Conservation (phyloP, 2,329 filamentous ascomycete species). For the Diaporthe helianthi region DNA sequence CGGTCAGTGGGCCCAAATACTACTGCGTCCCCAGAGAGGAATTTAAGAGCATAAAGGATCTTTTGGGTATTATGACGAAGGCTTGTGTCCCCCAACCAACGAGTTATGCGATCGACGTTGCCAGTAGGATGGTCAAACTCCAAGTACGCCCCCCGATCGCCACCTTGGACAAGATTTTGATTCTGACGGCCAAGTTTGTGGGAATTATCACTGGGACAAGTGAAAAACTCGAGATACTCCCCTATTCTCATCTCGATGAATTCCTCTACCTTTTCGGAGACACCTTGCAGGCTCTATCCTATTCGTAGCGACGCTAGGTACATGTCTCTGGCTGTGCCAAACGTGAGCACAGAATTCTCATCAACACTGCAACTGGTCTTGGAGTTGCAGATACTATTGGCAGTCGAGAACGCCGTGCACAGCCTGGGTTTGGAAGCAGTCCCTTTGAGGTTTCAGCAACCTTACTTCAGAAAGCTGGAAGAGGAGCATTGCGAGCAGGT, state of each 20-base stretch:
- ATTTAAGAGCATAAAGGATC: not conserved
- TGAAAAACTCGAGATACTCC: not conserved
- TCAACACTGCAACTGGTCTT: not conserved
- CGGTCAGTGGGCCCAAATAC: not conserved
- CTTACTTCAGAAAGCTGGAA: too few relatives aligned
- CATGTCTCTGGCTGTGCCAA: not conserved
- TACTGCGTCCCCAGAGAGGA: not conserved
- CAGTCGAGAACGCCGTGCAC: not conserved
- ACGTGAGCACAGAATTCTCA: not conserved
- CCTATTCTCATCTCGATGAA: not conserved
- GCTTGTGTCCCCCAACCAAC: too few relatives aligned
- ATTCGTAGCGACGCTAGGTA: not conserved
- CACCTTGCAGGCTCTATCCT: not conserved
- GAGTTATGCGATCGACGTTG: not conserved
- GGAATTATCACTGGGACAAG: not conserved
- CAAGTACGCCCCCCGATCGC: not conserved
- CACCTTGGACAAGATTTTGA: not conserved
- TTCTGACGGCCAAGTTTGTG: not conserved
- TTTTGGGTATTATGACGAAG: not conserved
- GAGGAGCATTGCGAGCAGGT: too few relatives aligned
- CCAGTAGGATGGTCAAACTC: not conserved
- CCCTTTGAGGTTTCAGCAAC: not conserved
- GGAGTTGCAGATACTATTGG: not conserved
- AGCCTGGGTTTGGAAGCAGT: not conserved
- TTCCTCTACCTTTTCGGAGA: not conserved